Conservation (phyloP, 2,329 filamentous ascomycete genomes). For the Colletotrichum salicis region DNA sequence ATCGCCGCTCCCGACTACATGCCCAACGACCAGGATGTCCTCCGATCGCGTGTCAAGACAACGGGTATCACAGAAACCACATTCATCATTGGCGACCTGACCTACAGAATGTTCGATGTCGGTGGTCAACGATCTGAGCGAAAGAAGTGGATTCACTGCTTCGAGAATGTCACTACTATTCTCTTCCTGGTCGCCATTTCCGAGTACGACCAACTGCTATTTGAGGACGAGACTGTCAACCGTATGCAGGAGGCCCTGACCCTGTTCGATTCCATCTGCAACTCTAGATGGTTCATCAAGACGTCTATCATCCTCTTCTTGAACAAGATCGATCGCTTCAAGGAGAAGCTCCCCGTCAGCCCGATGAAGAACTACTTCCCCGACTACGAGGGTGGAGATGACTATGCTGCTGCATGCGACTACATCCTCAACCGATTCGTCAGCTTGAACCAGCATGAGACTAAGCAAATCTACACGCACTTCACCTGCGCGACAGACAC, state of each 20-base stretch:
- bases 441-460: conserved; percentile 97
- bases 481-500: conserved; percentile 99
- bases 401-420: conserved; percentile 95
- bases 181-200: conserved; percentile 97
- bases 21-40: conserved; percentile 93
- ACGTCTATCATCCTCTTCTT: conserved; percentile 90
- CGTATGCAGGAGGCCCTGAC: conserved; percentile 92
- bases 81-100: conserved; percentile 93
- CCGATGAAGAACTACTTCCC: conserved; percentile 92
- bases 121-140: conserved; percentile 95
- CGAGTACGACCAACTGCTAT: conserved; percentile 94
- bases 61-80: conserved; percentile 97
- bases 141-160: conserved; percentile 99
- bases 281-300: conserved; percentile 90
- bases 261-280: conserved; percentile 87
- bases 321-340: conserved; percentile 92
- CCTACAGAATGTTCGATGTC: conserved; percentile 97
- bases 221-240: conserved; percentile 96
- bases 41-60: conserved; percentile 96
- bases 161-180: conserved; percentile 97
- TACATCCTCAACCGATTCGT: conserved; percentile 99
- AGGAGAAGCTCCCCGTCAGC: conserved; percentile 83
- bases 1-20: conserved; percentile 93
- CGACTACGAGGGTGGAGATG: conserved; percentile 92
- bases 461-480: conserved; percentile 99